Evolutionary conservation across 179 eudicot species (phyloP).

Genomic region (Corrigiola litoralis): DNA sequence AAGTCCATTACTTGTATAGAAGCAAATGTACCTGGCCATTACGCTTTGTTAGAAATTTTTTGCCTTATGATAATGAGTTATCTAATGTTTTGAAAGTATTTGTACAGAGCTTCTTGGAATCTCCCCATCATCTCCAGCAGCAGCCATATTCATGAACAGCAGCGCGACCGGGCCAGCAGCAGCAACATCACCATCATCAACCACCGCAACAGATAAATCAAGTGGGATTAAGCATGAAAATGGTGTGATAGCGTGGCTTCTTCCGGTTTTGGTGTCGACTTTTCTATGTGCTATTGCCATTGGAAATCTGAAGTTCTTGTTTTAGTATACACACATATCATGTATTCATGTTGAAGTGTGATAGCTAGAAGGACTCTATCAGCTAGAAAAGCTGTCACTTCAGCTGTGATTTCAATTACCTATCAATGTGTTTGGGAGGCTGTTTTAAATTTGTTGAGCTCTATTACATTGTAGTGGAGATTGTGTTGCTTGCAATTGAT

Average conservation of each 20-base stretch:
- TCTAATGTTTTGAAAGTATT: neutral
- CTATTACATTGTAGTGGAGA: too few relatives aligned
- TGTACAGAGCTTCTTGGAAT: conserved; percentile 29
- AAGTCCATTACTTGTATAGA: neutral
- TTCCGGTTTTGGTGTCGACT: neutral
- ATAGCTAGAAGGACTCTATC: neutral
- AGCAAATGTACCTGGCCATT: neutral
- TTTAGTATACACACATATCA: neutral
- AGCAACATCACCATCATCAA: neutral
- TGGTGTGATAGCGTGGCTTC: conserved; percentile 5
- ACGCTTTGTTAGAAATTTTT: neutral
- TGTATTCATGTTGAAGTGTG: neutral
- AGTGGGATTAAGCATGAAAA: conserved; percentile 5
- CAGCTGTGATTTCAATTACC: too few relatives aligned
- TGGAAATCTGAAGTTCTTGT: neutral
- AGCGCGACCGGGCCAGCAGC: conserved; percentile 5
- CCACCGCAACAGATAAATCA: neutral
- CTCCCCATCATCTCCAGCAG: conserved; percentile 25
- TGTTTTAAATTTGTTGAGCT: too few relatives aligned
- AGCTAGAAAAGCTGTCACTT: too few relatives aligned
- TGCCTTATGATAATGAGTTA: too few relatives aligned
- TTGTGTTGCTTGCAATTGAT: too few relatives aligned
- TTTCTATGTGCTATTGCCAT: neutral
- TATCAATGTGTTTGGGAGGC: too few relatives aligned
- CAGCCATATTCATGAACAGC: conserved; percentile 22